Conservation (phyloP, 352 stramenopile species). For the Globisporangium nunn region DNA sequence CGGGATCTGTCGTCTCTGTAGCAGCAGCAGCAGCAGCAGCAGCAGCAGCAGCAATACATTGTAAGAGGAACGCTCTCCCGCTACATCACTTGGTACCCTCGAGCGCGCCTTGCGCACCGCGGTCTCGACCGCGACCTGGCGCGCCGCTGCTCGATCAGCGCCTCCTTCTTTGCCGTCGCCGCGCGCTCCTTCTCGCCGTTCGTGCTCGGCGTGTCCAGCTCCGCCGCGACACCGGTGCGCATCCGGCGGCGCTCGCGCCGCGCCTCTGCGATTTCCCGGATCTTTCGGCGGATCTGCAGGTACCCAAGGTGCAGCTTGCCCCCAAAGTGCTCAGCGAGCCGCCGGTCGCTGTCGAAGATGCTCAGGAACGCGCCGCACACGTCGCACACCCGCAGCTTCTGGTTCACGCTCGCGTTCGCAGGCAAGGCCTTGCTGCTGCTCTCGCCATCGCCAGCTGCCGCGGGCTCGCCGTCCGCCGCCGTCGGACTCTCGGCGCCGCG, state of each 20-base stretch:
- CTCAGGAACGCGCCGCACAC: conserved; percentile 89
- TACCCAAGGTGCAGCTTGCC: conserved; percentile 89
- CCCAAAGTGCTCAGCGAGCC: conserved; percentile 87
- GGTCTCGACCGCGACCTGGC: conserved; percentile 16
- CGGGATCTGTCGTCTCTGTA: conserved; percentile 7
- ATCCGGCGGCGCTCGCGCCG: conserved; percentile 20
- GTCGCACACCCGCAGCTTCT: conserved; percentile 87
- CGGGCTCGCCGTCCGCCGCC: background rate
- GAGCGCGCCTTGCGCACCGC: conserved; percentile 3
- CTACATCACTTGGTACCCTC: background rate
- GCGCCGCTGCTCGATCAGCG: conserved; percentile 3
- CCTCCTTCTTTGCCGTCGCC: conserved; percentile 1
- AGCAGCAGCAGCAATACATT: too few species aligned
- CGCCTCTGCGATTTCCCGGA: conserved; percentile 55
- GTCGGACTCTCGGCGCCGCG: background rate
- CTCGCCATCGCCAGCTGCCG: background rate
- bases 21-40: background rate
- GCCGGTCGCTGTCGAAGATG: conserved; percentile 89
- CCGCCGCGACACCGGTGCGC: conserved; percentile 7
- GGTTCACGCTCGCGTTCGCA: conserved; percentile 32
- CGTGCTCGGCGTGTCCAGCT: background rate
- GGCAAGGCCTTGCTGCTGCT: background rate
- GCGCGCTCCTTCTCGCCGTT: conserved; percentile 2
- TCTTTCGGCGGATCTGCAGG: conserved; percentile 82
- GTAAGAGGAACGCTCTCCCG: too few species aligned